A percentile compares a stretch with the other conserved stretches of the same genome.
phyloP scores from a whole-genome alignment of 1,284 basidiomycete species.

The Apiotrichum montevideense region DNA sequence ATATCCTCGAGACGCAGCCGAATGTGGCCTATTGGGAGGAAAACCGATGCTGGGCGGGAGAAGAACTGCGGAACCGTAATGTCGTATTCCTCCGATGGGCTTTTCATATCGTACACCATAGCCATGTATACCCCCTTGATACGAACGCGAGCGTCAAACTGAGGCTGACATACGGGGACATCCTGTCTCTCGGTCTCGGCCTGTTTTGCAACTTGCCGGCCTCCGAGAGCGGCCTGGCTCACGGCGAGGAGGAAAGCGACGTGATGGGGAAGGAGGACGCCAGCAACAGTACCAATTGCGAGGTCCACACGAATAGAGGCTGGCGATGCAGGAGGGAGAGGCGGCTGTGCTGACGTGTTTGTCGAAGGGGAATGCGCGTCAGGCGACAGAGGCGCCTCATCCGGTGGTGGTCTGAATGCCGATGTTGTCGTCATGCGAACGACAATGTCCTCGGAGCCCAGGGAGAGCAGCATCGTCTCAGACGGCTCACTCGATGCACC shows the following conservation, averaged over 20 bases:
- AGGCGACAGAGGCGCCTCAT: not conserved
- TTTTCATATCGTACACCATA: constrained; percentile 30
- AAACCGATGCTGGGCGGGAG: constrained; percentile 25
- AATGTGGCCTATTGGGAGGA: constrained; percentile 36
- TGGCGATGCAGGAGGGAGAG: not conserved
- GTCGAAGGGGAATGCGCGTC: not conserved
- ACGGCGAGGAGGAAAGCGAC: constrained; percentile 23
- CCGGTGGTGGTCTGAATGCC: not conserved
- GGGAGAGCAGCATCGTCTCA: constrained; percentile 28
- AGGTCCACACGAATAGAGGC: constrained; percentile 22
- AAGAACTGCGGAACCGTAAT: constrained; percentile 24
- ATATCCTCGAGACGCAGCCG: constrained; percentile 34
- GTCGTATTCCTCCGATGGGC: constrained; percentile 1
- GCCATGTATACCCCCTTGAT: constrained; percentile 29
- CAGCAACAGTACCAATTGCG: constrained; percentile 25
- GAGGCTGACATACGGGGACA: constrained; percentile 7
- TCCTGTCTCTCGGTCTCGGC: not conserved
- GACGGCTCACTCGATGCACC: not conserved
- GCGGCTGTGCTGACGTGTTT: not conserved
- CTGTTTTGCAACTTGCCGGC: not conserved
- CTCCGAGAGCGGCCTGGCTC: constrained; percentile 5
- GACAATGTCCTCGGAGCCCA: constrained; percentile 39
- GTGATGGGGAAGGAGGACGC: constrained; percentile 28
- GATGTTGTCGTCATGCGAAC: constrained; percentile 30
- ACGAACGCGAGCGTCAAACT: constrained; percentile 18